These are phyloP conservation scores for Mycotypha africana DNA, from an alignment of 371 early-diverging fungal species.

Conservation along the genomic window DNA sequence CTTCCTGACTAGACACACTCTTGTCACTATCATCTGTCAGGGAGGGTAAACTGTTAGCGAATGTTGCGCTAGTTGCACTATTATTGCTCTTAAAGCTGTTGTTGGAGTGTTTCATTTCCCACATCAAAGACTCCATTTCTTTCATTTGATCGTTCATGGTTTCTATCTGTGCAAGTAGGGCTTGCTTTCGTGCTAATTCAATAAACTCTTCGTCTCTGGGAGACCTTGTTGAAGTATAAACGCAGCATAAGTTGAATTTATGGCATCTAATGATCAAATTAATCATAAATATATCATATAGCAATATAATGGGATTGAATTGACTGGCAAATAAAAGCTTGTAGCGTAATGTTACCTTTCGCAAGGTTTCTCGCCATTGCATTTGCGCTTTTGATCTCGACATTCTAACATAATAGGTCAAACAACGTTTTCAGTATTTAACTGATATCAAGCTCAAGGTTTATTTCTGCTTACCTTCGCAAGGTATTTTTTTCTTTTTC, in stretches of 20 bases:
- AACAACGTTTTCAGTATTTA: not conserved
- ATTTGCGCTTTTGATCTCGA: constrained; percentile 35
- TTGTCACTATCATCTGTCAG: constrained; percentile 5
- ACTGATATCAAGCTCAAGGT: not conserved
- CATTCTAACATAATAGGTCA: constrained; percentile 22
- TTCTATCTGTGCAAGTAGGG: constrained; percentile 13
- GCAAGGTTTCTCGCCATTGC: constrained; percentile 25
- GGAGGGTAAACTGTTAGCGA: not conserved
- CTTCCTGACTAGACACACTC: constrained; percentile 4
- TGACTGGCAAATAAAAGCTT: not conserved
- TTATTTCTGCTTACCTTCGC: constrained; percentile 12
- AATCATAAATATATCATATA: too few species aligned
- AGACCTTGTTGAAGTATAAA: constrained; percentile 17
- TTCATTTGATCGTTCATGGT: constrained; percentile 13
- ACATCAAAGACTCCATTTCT: constrained; percentile 13
- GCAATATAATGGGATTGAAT: too few species aligned
- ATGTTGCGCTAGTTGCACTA: not conserved
- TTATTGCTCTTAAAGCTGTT: too few species aligned
- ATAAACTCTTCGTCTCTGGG: constrained; percentile 30
- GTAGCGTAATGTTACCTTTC: constrained; percentile 17
- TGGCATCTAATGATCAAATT: constrained; percentile 15
- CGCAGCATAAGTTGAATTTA: constrained; percentile 20
- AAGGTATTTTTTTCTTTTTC: constrained; percentile 10
- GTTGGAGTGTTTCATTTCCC: not conserved
- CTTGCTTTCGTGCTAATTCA: constrained; percentile 11